Percentiles rank a stretch among this genome's conserved stretches.
Conservation (phyloP, 768 basidiomycete species). For the Tremella yokohamensis region DNA sequence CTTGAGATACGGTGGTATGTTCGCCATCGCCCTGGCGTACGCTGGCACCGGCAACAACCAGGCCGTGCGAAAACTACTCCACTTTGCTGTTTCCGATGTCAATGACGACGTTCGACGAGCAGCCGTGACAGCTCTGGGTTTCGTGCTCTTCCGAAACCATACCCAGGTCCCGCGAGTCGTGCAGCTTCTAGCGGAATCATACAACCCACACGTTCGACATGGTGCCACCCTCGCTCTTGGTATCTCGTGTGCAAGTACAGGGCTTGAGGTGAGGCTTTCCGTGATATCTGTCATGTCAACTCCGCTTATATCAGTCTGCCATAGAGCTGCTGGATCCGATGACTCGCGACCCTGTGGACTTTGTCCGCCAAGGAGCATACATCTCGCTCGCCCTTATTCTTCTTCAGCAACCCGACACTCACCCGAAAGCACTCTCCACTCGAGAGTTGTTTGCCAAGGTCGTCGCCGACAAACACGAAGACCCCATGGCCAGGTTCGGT, state of each 20-base stretch:
- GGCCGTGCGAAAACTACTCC: slow-evolving; percentile 83
- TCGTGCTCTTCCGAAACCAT: slow-evolving; percentile 95
- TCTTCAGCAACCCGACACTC: slow-evolving; percentile 89
- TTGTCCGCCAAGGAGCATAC: slow-evolving; percentile 96
- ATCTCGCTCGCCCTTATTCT: slow-evolving; percentile 94
- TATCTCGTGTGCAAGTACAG: slow-evolving; percentile 95
- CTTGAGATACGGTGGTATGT: slow-evolving; percentile 94
- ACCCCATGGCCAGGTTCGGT: slow-evolving; percentile 97
- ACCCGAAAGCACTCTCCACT: slow-evolving; percentile 72
- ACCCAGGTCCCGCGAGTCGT: slow-evolving; percentile 94
- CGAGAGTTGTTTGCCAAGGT: slow-evolving; percentile 86
- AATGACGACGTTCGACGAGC: slow-evolving; percentile 96
- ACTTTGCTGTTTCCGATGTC: slow-evolving; percentile 96
- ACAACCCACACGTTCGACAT: slow-evolving; percentile 97
- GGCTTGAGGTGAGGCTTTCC: slow-evolving; percentile 66
- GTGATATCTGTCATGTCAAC: slow-evolving; percentile 7
- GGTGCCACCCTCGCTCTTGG: slow-evolving; percentile 94
- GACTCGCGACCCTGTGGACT: slow-evolving; percentile 97
- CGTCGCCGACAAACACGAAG: slow-evolving; percentile 93
- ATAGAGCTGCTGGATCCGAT: slow-evolving; percentile 95
- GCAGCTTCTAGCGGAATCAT: slow-evolving; percentile 93
- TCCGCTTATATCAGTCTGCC: slow-evolving; percentile 64
- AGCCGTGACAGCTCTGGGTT: slow-evolving; percentile 91
- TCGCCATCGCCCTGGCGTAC: slow-evolving; percentile 92
- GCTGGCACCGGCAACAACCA: slow-evolving; percentile 93